Evolutionary conservation across 148 eudicot genomes (phyloP).

Genomic region (Rhododendron ferrugineum): DNA sequence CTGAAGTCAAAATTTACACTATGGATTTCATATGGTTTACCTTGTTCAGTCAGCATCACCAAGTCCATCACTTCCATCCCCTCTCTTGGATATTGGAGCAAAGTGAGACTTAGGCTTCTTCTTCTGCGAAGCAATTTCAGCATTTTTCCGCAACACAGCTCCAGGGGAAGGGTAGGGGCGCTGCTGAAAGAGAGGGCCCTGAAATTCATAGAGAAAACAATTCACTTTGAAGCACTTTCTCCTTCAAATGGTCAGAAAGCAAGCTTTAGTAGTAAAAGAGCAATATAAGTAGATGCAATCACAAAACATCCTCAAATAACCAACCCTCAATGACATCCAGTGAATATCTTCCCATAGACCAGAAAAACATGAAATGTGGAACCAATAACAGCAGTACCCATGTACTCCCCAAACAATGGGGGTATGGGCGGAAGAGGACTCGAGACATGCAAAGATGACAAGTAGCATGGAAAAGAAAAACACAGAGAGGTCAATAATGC

Average conservation of each 20-base stretch:
- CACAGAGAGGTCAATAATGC: background rate
- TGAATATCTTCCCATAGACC: background rate
- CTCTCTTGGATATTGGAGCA: slow-evolving; percentile 82
- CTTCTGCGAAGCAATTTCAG: slow-evolving; percentile 78
- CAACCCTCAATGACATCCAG: background rate
- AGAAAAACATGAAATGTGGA: background rate
- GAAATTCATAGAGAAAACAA: slow-evolving; percentile 25
- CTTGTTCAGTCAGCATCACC: slow-evolving; percentile 82
- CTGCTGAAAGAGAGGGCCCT: slow-evolving; percentile 99
- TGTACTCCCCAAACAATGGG: no score
- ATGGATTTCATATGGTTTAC: background rate
- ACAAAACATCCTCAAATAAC: background rate
- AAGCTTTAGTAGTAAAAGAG: background rate
- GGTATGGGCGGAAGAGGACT: no score
- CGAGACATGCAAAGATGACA: background rate
- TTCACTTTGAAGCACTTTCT: background rate
- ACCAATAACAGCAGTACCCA: background rate
- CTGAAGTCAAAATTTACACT: background rate
- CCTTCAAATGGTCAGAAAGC: background rate
- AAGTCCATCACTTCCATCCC: slow-evolving; percentile 97
- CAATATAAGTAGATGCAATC: background rate
- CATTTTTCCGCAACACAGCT: slow-evolving; percentile 88
- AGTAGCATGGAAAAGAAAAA: background rate
- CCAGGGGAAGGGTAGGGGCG: slow-evolving; percentile 99
- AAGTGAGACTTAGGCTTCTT: slow-evolving; percentile 71